These are phyloP conservation scores for Lanmaoa rubissima DNA, from an alignment of 768 basidiomycete genomes.

Conservation along the genomic window DNA sequence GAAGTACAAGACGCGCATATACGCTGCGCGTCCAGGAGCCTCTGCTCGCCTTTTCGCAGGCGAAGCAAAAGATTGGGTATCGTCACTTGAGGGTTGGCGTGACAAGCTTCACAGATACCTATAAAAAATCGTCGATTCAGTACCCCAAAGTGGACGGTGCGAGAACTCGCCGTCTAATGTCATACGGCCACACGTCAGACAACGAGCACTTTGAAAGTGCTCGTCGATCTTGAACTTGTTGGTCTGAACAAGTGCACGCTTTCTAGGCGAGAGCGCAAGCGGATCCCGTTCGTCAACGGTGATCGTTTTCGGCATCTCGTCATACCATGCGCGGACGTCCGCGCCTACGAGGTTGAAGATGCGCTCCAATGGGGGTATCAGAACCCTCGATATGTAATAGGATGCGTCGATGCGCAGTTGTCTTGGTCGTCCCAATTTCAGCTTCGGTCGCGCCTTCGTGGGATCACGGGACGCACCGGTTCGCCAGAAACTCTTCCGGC, in stretches of 20 bases:
- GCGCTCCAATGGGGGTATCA: conserved; percentile 88
- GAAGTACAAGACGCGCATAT: conserved; percentile 74
- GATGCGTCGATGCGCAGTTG: conserved; percentile 75
- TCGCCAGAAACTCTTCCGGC: conserved; percentile 67
- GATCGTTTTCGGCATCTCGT: conserved; percentile 74
- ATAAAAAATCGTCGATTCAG: background rate
- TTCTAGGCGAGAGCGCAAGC: conserved; percentile 37
- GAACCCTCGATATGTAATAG: conserved; percentile 84
- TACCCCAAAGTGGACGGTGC: background rate
- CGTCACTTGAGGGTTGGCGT: conserved; percentile 47
- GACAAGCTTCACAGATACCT: conserved; percentile 72
- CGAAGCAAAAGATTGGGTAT: conserved; percentile 56
- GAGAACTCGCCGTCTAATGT: conserved; percentile 45
- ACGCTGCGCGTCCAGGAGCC: conserved; percentile 54
- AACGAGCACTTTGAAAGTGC: conserved; percentile 70
- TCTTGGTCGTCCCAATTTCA: conserved; percentile 34
- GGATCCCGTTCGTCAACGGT: conserved; percentile 37
- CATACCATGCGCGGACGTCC: conserved; percentile 83
- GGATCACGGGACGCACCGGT: conserved; percentile 45
- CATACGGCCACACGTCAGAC: conserved; percentile 60
- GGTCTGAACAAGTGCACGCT: conserved; percentile 25
- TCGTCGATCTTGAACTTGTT: conserved; percentile 61
- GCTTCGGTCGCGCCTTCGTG: background rate
- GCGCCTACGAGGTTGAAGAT: conserved; percentile 91
- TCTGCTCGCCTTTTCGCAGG: conserved; percentile 52